These are phyloP conservation scores for Aspergillus fischeri DNA, from an alignment of 2,329 filamentous ascomycete species.

Conservation along the genomic window DNA sequence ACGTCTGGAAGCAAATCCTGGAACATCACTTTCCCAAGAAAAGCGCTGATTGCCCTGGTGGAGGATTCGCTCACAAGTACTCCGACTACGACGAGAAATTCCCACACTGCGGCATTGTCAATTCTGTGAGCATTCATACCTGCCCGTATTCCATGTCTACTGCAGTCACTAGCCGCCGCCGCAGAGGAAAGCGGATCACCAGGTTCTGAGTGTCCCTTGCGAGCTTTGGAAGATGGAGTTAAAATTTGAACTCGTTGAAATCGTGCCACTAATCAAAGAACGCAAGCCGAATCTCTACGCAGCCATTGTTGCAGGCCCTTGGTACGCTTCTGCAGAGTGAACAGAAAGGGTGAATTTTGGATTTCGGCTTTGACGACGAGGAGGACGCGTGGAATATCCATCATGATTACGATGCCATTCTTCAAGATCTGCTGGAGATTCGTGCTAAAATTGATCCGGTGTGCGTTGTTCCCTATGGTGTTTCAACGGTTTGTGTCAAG, in stretches of 20 bases:
- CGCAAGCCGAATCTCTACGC: background rate
- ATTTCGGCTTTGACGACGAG: background rate
- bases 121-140: background rate
- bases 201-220: background rate
- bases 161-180: background rate
- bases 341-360: background rate
- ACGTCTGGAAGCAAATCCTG: background rate
- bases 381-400: background rate
- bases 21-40: background rate
- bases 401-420: background rate
- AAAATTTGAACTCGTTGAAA: background rate
- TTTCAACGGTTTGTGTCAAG: background rate
- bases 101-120: background rate
- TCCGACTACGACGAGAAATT: background rate
- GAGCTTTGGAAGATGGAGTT: background rate
- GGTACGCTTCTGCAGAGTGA: background rate
- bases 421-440: background rate
- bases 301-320: background rate
- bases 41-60: background rate
- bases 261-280: background rate
- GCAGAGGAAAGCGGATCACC: background rate
- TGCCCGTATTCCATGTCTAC: background rate
- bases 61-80: background rate
- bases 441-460: background rate
- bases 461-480: background rate